phyloP scores from a whole-genome alignment of 305 asterid species.

The Fraxinus xanthoxyloides region DNA sequence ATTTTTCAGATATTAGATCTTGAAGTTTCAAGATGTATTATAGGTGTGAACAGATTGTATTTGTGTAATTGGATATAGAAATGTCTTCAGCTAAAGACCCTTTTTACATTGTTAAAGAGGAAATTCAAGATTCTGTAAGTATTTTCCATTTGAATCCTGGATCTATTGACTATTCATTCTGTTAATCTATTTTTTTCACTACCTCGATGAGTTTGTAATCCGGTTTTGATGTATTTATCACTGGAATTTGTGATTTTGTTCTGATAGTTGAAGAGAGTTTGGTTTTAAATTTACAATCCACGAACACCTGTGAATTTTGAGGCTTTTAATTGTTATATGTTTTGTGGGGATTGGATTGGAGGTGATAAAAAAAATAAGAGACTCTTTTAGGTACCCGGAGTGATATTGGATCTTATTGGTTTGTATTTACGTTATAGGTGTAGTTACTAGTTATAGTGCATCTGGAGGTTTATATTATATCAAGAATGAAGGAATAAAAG shows the following conservation, averaged over 20 bases:
- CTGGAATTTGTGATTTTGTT: not conserved
- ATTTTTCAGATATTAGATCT: constrained; percentile 20
- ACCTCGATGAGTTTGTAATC: not conserved
- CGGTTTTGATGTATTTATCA: not conserved
- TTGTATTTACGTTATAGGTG: not conserved
- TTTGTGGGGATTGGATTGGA: not conserved
- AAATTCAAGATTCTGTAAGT: constrained; percentile 89
- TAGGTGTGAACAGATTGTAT: constrained; percentile 13
- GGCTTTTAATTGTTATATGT: not conserved
- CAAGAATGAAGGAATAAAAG: not conserved
- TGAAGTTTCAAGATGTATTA: constrained; percentile 8
- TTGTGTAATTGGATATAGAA: constrained; percentile 15
- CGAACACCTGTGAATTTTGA: not conserved
- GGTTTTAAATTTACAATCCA: not conserved
- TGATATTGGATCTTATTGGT: not conserved
- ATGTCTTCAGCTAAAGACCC: constrained; percentile 91
- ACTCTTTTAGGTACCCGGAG: not conserved
- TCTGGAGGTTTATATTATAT: not conserved
- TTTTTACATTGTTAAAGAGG: constrained; percentile 88
- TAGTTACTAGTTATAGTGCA: not conserved
- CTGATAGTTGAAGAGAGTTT: constrained; percentile 10
- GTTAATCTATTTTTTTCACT: not conserved
- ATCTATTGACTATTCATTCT: constrained; percentile 7
- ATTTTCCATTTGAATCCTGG: constrained; percentile 2
- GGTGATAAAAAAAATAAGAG: not conserved